Conservation (phyloP, 164 flowering plant genomes). For the Dillenia suffruticosa region DNA sequence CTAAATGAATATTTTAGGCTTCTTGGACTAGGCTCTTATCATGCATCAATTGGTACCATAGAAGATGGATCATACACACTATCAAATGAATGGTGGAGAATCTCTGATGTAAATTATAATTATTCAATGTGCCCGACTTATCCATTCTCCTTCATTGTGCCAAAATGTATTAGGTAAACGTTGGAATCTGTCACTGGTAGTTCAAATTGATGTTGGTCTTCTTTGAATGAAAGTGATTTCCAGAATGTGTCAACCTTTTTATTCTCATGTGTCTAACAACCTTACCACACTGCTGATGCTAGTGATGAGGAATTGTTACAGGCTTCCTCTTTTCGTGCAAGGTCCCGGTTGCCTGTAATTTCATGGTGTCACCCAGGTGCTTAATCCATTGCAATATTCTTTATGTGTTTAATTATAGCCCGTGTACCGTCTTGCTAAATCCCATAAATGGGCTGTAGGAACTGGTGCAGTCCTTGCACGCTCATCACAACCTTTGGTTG, state of each 20-base stretch:
- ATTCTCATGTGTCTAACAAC: conserved; percentile 4
- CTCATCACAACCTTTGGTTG: conserved; percentile 97
- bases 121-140: conserved; percentile 80
- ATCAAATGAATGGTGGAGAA: conserved; percentile 84
- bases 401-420: not conserved
- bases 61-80: conserved; percentile 64
- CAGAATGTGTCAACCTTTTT: not conserved
- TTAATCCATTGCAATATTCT: not conserved
- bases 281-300: conserved; percentile 11
- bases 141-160: conserved; percentile 91
- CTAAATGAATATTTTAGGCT: conserved; percentile 87
- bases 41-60: conserved; percentile 42
- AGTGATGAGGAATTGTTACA: conserved; percentile 84
- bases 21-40: conserved; percentile 53
- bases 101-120: conserved; percentile 68
- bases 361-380: conserved; percentile 93
- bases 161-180: conserved; percentile 65
- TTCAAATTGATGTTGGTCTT: not conserved
- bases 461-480: conserved; percentile 98
- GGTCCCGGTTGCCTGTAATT: conserved; percentile 84
- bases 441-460: conserved; percentile 27
- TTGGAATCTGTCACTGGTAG: conserved; percentile 1
- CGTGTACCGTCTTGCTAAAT: not conserved
- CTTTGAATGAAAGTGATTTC: not conserved
- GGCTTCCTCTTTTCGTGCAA: conserved; percentile 88